These are phyloP conservation scores for Larix kaempferi DNA, from an alignment of 75 land plant species.

Conservation along the genomic window DNA sequence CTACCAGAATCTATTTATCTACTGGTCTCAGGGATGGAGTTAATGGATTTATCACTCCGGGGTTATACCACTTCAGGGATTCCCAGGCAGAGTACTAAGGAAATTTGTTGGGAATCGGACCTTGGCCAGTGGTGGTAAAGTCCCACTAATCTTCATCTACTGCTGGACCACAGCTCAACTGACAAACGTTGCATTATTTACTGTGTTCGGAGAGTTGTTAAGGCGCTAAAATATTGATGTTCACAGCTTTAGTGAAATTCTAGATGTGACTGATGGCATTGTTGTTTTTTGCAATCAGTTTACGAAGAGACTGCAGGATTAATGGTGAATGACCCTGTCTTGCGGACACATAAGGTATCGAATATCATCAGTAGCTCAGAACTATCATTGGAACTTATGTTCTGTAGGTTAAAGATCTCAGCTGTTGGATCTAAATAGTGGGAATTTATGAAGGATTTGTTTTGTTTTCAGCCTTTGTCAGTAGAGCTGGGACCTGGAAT, in stretches of 20 bases:
- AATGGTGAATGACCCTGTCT: conserved; percentile 96
- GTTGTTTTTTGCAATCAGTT: conserved; percentile 35
- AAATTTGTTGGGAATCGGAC: not conserved
- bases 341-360: conserved; percentile 88
- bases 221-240: not conserved
- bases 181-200: too few species aligned
- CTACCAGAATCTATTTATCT: too few species aligned
- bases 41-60: too few species aligned
- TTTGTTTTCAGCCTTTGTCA: conserved; percentile 79
- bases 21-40: too few species aligned
- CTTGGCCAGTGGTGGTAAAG: too few species aligned
- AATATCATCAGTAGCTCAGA: not conserved
- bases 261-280: not conserved
- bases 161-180: too few species aligned
- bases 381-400: not conserved
- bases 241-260: not conserved
- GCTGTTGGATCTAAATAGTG: conserved; percentile 1
- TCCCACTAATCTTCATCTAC: too few species aligned
- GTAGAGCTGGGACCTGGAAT: conserved; percentile 99
- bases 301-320: conserved; percentile 99
- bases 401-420: not conserved
- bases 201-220: not conserved
- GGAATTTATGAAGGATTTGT: not conserved
- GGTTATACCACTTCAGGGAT: not conserved
- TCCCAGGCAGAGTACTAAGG: not conserved